These are phyloP conservation scores for Phlebiopsis flavidoalba DNA, from an alignment of 768 basidiomycete genomes.

Conservation along the genomic window DNA sequence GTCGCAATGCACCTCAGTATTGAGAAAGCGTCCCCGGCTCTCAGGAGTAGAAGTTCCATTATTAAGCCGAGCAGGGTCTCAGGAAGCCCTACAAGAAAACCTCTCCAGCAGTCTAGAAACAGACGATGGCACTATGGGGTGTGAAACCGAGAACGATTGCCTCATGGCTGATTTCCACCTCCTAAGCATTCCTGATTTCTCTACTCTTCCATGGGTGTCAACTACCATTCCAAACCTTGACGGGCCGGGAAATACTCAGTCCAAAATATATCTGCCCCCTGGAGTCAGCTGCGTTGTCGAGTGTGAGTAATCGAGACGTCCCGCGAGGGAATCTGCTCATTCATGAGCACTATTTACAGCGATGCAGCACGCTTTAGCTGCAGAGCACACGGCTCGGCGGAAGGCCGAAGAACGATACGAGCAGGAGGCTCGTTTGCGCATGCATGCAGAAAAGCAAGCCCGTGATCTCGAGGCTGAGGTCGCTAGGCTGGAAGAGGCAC, in stretches of 20 bases:
- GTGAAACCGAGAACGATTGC: neutral
- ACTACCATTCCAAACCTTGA: slow-evolving; percentile 11
- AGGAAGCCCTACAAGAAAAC: too few relatives aligned
- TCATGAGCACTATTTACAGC: slow-evolving; percentile 9
- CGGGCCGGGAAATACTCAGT: neutral
- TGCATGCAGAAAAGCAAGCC: slow-evolving; percentile 23
- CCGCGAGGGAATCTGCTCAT: neutral
- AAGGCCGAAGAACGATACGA: slow-evolving; percentile 28
- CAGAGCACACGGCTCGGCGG: slow-evolving; percentile 28
- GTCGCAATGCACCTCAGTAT: neutral
- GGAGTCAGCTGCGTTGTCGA: slow-evolving; percentile 4
- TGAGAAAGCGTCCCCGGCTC: neutral
- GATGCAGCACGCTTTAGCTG: slow-evolving; percentile 30
- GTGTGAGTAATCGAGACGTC: neutral
- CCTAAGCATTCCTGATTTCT: slow-evolving; percentile 29
- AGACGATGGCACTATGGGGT: neutral
- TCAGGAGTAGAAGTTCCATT: neutral
- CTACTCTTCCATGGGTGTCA: slow-evolving; percentile 30
- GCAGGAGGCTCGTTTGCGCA: slow-evolving; percentile 27
- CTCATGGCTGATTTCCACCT: slow-evolving; percentile 25
- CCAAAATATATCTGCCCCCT: slow-evolving; percentile 29
- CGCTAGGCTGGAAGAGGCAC: neutral
- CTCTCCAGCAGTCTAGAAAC: too few relatives aligned
- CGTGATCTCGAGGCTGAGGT: slow-evolving; percentile 11
- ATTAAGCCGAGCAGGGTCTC: neutral